Conservation (phyloP, 352 stramenopile genomes). For the Elongisporangium prolatum region DNA sequence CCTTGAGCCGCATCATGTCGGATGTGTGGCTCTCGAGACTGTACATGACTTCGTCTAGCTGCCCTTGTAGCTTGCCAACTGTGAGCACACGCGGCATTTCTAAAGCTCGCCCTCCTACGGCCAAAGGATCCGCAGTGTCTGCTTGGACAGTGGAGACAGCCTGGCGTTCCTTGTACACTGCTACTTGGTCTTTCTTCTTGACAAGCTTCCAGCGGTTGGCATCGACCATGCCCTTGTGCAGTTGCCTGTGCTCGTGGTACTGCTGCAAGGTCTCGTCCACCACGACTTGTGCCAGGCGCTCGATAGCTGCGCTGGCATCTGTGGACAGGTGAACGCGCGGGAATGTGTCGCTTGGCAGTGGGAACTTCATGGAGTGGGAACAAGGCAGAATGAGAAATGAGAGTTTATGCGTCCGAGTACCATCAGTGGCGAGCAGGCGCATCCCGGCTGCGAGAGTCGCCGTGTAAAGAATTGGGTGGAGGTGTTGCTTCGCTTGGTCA, state of each 20-base stretch:
- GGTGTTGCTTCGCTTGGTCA: too few species aligned
- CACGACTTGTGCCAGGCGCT: constrained; percentile 13
- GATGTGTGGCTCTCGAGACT: constrained; percentile 45
- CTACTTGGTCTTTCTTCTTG: constrained; percentile 23
- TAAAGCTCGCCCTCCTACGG: too few species aligned
- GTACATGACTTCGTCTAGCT: constrained; percentile 59
- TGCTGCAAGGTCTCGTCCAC: constrained; percentile 39
- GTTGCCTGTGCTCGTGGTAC: constrained; percentile 25
- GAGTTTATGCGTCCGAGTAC: too few species aligned
- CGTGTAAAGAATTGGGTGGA: too few species aligned
- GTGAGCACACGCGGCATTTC: constrained; percentile 15
- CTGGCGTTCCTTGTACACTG: constrained; percentile 17
- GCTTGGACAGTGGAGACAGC: background rate
- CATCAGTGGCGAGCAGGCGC: too few species aligned
- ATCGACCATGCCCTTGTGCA: constrained; percentile 27
- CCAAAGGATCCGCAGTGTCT: too few species aligned
- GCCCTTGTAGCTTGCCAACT: constrained; percentile 23
- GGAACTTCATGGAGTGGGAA: constrained; percentile 7
- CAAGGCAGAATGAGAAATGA: too few species aligned
- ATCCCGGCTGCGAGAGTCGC: too few species aligned
- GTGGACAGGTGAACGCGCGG: constrained; percentile 4
- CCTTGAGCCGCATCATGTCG: constrained; percentile 46
- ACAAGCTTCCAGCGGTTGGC: constrained; percentile 43
- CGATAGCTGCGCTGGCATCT: constrained; percentile 11
- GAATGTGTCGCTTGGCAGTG: constrained; percentile 4